A percentile compares a stretch with the other conserved stretches of the same genome.
These are phyloP conservation scores for Mortierella sp. DNA, from an alignment of 371 early-diverging fungal genomes.

Conservation along the genomic window DNA sequence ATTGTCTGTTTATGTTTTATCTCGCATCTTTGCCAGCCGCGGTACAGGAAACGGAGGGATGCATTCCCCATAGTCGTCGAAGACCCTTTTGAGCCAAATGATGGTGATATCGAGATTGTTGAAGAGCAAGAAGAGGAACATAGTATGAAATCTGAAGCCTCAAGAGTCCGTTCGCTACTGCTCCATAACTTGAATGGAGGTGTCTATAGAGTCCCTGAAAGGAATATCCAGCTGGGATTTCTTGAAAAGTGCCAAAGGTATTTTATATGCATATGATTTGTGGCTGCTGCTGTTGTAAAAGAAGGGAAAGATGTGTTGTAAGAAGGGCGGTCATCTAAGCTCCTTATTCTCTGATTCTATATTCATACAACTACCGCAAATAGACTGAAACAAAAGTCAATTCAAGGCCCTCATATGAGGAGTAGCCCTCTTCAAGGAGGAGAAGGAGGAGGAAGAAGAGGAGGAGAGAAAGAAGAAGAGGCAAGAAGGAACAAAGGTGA, in stretches of 20 bases:
- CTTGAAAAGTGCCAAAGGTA: conserved; percentile 28
- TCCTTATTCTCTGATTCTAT: neutral
- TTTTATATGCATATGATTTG: neutral
- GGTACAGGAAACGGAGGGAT: conserved; percentile 26
- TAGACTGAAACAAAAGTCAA: neutral
- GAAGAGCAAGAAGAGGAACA: conserved; percentile 17
- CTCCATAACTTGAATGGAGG: conserved; percentile 19
- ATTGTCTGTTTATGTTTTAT: neutral
- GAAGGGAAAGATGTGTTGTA: neutral
- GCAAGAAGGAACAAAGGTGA: neutral
- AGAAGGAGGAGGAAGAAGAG: neutral
- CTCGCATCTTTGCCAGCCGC: neutral
- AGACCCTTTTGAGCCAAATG: conserved; percentile 27
- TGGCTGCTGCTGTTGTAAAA: no score
- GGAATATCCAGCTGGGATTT: conserved; percentile 58
- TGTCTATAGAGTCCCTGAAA: conserved; percentile 59
- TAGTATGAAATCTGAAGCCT: neutral
- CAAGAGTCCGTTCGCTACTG: conserved; percentile 42
- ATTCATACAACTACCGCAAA: neutral
- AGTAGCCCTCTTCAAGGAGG: neutral
- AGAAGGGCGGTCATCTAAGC: neutral
- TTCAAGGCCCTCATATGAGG: no score
- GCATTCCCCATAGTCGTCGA: conserved; percentile 13
- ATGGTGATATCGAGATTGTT: conserved; percentile 57
- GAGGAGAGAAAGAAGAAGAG: neutral